phyloP scores from a whole-genome alignment of 192 early-diverging fungal genomes.

The Umbelopsis isabellina region DNA sequence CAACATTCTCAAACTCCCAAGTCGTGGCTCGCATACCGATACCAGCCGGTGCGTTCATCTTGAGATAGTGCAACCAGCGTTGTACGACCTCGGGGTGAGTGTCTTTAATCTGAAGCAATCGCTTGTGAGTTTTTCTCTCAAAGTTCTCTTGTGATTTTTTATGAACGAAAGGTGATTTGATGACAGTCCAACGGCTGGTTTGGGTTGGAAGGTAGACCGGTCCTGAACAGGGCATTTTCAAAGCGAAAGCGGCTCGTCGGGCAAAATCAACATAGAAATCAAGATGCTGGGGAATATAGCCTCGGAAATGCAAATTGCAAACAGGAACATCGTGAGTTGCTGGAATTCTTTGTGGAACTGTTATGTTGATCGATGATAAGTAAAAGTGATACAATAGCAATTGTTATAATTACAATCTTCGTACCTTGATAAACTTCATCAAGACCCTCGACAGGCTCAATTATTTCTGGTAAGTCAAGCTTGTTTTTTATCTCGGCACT shows the following conservation, averaged over 20 bases:
- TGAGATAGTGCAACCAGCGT: slow-evolving; percentile 80
- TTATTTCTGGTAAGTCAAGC: not conserved
- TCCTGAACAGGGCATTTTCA: slow-evolving; percentile 75
- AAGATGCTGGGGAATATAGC: slow-evolving; percentile 82
- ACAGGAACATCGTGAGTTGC: slow-evolving; percentile 71
- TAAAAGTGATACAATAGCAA: not conserved
- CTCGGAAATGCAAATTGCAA: slow-evolving; percentile 76
- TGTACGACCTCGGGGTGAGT: slow-evolving; percentile 72
- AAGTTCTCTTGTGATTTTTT: slow-evolving; percentile 97
- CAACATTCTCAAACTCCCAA: slow-evolving; percentile 62
- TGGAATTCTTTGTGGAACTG: slow-evolving; percentile 49
- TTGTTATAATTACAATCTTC: not conserved
- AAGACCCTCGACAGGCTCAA: slow-evolving; percentile 3
- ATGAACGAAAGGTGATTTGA: slow-evolving; percentile 93
- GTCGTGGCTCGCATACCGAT: slow-evolving; percentile 80
- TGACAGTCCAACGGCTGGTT: slow-evolving; percentile 83
- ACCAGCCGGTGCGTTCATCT: slow-evolving; percentile 81
- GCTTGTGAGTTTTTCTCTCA: slow-evolving; percentile 87
- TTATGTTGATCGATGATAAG: not conserved
- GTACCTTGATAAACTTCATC: slow-evolving; percentile 15
- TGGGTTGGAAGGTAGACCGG: slow-evolving; percentile 72
- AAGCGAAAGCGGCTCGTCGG: slow-evolving; percentile 74
- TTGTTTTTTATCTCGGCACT: slow-evolving; percentile 15
- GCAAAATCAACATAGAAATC: slow-evolving; percentile 89
- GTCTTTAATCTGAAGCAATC: slow-evolving; percentile 81